Evolutionary conservation across 225 moss, liverwort and hornwort genomes (phyloP).

Genomic region (Pseudoscleropodium purum): DNA sequence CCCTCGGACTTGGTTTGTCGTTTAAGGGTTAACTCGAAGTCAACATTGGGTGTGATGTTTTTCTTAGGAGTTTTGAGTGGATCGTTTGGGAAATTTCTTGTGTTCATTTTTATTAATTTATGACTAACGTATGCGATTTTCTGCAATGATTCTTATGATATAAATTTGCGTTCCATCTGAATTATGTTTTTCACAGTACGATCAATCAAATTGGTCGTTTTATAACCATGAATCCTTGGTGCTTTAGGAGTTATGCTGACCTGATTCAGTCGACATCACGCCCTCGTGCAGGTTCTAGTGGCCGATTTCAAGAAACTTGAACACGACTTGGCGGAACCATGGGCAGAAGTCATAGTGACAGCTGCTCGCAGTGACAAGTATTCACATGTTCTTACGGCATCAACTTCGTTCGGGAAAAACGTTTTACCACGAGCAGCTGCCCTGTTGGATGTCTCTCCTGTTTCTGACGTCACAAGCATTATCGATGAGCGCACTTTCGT

Average conservation of each 20-base stretch:
- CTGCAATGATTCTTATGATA: neutral
- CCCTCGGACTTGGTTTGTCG: neutral
- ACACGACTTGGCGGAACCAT: slow-evolving; percentile 82
- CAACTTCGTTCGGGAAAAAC: slow-evolving; percentile 84
- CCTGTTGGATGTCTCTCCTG: slow-evolving; percentile 56
- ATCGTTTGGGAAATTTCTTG: neutral
- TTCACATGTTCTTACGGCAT: slow-evolving; percentile 70
- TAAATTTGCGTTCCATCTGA: neutral
- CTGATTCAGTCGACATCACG: neutral
- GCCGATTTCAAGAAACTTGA: slow-evolving; percentile 72
- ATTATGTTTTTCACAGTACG: neutral
- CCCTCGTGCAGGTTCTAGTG: slow-evolving; percentile 57
- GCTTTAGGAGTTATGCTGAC: neutral
- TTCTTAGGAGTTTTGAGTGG: neutral
- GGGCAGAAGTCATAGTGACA: slow-evolving; percentile 65
- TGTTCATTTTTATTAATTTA: neutral
- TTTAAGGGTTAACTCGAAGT: neutral
- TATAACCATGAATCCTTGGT: neutral
- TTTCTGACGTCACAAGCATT: slow-evolving; percentile 78
- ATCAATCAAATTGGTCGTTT: neutral
- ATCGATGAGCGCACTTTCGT: slow-evolving; percentile 76
- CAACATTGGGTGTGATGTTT: too few relatives aligned
- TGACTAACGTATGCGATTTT: neutral
- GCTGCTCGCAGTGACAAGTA: slow-evolving; percentile 61
- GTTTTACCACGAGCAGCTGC: slow-evolving; percentile 85